phyloP scores from a whole-genome alignment of 2,329 filamentous ascomycete genomes.

The Pseudopithomyces maydicus region DNA sequence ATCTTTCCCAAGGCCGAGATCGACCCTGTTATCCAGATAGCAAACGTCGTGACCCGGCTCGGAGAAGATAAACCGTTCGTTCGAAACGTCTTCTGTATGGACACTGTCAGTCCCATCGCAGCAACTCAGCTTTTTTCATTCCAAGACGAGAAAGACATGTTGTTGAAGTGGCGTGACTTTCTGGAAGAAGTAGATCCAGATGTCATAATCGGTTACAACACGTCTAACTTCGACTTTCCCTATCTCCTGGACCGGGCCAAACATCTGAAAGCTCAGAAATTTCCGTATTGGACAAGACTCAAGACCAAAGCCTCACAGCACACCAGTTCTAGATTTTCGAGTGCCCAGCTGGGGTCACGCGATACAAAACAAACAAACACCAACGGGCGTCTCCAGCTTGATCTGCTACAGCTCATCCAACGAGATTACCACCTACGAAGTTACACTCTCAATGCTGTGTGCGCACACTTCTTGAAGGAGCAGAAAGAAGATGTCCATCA shows the following conservation, averaged over 20 bases:
- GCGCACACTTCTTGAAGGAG: constrained; percentile 90
- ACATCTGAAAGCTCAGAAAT: constrained; percentile 77
- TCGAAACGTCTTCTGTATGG: constrained; percentile 93
- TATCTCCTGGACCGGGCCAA: constrained; percentile 89
- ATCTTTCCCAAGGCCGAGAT: constrained; percentile 92
- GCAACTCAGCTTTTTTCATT: constrained; percentile 92
- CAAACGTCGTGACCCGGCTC: constrained; percentile 91
- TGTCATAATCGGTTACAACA: constrained; percentile 99
- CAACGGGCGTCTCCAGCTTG: constrained; percentile 89
- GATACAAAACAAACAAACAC: constrained; percentile 95
- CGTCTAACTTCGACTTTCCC: constrained; percentile 97
- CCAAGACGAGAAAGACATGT: constrained; percentile 81
- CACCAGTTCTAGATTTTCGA: constrained; percentile 86
- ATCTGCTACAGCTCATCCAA: constrained; percentile 92
- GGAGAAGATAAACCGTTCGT: constrained; percentile 96
- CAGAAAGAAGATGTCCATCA: constrained; percentile 99
- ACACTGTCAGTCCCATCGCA: constrained; percentile 90
- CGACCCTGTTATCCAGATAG: constrained; percentile 97
- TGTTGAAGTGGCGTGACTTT: constrained; percentile 91
- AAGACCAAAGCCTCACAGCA: constrained; percentile 71
- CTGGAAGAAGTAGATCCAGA: constrained; percentile 90
- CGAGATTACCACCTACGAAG: constrained; percentile 93
- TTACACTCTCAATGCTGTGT: constrained; percentile 97
- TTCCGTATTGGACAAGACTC: constrained; percentile 87
- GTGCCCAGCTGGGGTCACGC: constrained; percentile 97